These are phyloP conservation scores for Aspergillus tubingensis DNA, from an alignment of 2,329 filamentous ascomycete genomes.

Conservation along the genomic window DNA sequence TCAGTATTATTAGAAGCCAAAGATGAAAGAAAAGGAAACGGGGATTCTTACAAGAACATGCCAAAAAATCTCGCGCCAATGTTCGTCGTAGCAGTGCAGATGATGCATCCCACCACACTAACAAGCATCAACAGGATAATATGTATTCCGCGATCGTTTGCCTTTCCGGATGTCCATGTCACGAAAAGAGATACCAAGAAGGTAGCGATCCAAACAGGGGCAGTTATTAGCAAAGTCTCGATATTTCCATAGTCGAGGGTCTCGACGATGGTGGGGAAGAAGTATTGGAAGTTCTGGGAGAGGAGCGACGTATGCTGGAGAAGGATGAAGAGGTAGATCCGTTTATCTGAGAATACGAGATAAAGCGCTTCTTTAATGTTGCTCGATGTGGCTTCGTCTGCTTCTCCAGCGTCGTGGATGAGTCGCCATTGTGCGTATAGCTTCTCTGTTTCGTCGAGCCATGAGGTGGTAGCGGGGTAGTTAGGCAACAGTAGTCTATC, in stretches of 20 bases:
- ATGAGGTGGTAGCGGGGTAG: constrained; percentile 56
- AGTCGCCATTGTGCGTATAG: constrained; percentile 57
- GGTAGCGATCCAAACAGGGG: constrained; percentile 58
- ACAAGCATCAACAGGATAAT: constrained; percentile 57
- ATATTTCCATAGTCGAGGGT: constrained; percentile 59
- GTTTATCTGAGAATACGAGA: constrained; percentile 31
- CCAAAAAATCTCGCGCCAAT: constrained; percentile 60
- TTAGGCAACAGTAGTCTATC: constrained; percentile 46
- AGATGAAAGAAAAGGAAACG: background rate
- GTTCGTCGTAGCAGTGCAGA: constrained; percentile 55
- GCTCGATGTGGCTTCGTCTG: constrained; percentile 43
- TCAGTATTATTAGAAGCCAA: background rate
- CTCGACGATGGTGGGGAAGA: constrained; percentile 65
- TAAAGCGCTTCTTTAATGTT: constrained; percentile 50
- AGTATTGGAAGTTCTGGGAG: constrained; percentile 63
- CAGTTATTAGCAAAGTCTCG: constrained; percentile 49
- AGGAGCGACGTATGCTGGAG: constrained; percentile 53
- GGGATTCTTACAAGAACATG: constrained; percentile 54
- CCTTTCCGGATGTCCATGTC: constrained; percentile 57
- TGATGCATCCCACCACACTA: constrained; percentile 57
- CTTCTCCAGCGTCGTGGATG: constrained; percentile 51
- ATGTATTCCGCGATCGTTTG: constrained; percentile 59
- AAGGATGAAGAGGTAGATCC: constrained; percentile 45
- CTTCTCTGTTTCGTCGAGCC: constrained; percentile 56
- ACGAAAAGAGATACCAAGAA: constrained; percentile 57